Evolutionary conservation across 2,329 filamentous ascomycete genomes (phyloP).

Genomic region (Tolypocladium inflatum): DNA sequence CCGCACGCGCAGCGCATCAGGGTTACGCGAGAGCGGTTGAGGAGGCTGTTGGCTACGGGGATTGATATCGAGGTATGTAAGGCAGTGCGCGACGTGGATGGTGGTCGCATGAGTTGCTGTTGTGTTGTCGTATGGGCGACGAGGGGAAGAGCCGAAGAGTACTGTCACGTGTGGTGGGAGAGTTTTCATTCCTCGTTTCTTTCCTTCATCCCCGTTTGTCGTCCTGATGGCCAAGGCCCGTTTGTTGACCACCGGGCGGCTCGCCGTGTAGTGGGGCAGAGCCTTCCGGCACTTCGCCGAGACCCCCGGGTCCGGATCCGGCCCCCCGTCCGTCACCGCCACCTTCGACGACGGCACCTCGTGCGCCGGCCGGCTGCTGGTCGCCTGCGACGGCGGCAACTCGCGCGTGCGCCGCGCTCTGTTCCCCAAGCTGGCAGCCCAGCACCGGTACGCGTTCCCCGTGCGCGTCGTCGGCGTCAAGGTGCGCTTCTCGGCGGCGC

Average conservation of each 20-base stretch:
- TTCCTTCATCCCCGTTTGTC: background rate
- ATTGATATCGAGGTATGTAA: slow-evolving; percentile 34
- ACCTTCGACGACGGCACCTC: slow-evolving; percentile 36
- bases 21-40: slow-evolving; percentile 35
- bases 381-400: slow-evolving; percentile 41
- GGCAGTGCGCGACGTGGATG: background rate
- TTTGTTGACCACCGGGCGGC: background rate
- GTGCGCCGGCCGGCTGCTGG: slow-evolving; percentile 30
- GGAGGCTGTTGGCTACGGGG: slow-evolving; percentile 32
- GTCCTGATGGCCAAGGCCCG: background rate
- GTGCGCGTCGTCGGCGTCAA: slow-evolving; percentile 39
- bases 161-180: too few species aligned
- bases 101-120: too few species aligned
- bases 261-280: slow-evolving; percentile 28
- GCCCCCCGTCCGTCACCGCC: slow-evolving; percentile 21
- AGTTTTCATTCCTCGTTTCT: too few species aligned
- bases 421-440: slow-evolving; percentile 16
- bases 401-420: slow-evolving; percentile 31
- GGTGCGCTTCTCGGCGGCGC: slow-evolving; percentile 26
- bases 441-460: slow-evolving; percentile 29
- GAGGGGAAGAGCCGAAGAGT: too few species aligned
- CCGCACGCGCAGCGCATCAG: slow-evolving; percentile 35
- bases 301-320: slow-evolving; percentile 14
- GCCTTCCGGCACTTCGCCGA: slow-evolving; percentile 18
- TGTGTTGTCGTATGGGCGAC: too few species aligned